Evolutionary conservation across 306 rosid species (phyloP), one percentile per base, ranked within the genome.

Genomic region (Ammopiptanthus mongolicus): DNA sequence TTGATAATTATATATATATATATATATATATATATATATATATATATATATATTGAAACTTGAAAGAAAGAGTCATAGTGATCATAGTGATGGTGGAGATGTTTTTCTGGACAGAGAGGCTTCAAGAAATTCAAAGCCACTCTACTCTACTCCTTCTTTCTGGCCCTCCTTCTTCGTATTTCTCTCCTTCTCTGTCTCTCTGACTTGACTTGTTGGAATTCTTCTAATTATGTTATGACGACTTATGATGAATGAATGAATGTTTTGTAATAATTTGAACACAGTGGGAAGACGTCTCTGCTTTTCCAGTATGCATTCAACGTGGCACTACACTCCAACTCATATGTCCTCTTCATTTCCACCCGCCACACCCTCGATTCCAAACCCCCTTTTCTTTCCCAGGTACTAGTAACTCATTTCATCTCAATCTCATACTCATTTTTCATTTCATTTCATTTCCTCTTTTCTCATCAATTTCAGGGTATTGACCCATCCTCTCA

Each of bases 321-420:
- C 70, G 76, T 82, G 50, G 89, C 81, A 28, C 46, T 68, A 5
- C 41, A 46, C 29, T 21, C 86, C 73, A 58, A 53, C 15, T 60
- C 81, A 8, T 74, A 36, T 3, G 96, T 91, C 9, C n/a, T 90
- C 48, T 91, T 94, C 86, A 83, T 94, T 42, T 94, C 96, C 78
- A 86, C 78, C 79, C 88, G 83, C 12, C 88, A 60, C 21, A 72
- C 23, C 42, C 66, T 94, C 48, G 89, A 91, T 79, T 81, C 78
- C 29, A 91, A 91, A 57, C 97, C 97, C 56, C 98, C 97, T 25
- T 88, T 81, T 83, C 98, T 94, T 51, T 91, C 97, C 55, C 98
- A 86, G 91, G 97, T 25, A 25, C 1, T 25, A 3, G 3, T 25
- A 25, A n/a, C n/a, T 25, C 28, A 25, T 25, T 1, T 25, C 28